These are phyloP conservation scores for Mariannaea sp. DNA, from an alignment of 2,329 filamentous ascomycete species.

Conservation along the genomic window DNA sequence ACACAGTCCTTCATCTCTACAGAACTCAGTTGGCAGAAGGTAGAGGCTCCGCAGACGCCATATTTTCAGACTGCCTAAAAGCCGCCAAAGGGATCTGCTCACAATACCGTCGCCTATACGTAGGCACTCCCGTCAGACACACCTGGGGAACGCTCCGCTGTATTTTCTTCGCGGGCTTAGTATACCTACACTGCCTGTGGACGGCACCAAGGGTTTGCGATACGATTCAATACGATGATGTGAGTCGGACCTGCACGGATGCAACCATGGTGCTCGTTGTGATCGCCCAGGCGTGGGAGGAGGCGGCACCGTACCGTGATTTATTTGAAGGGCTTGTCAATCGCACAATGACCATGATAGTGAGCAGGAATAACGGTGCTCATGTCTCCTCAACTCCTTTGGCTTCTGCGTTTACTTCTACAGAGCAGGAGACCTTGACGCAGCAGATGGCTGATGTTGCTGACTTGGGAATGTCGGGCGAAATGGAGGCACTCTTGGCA, in stretches of 20 bases:
- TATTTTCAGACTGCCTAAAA: slow-evolving; percentile 29
- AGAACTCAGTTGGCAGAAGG: too few relatives aligned
- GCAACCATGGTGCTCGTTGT: slow-evolving; percentile 41
- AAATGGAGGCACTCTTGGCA: slow-evolving; percentile 3
- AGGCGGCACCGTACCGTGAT: slow-evolving; percentile 41
- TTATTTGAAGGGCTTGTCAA: slow-evolving; percentile 40
- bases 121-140: slow-evolving; percentile 19
- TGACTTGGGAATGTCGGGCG: not conserved
- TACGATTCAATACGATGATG: slow-evolving; percentile 6
- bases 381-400: too few relatives aligned
- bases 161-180: slow-evolving; percentile 19
- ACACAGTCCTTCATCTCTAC: too few relatives aligned
- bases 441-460: slow-evolving; percentile 4
- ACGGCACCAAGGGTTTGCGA: slow-evolving; percentile 24
- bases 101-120: slow-evolving; percentile 26
- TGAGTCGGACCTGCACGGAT: slow-evolving; percentile 38
- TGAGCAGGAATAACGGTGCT: not conserved
- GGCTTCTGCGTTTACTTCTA: too few relatives aligned
- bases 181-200: slow-evolving; percentile 41
- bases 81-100: slow-evolving; percentile 23
- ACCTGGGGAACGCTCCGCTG: slow-evolving; percentile 19
- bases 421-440: too few relatives aligned
- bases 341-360: slow-evolving; percentile 32
- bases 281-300: slow-evolving; percentile 40
- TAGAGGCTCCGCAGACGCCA: slow-evolving; percentile 5